Evolutionary conservation across 495 filamentous ascomycete species (phyloP).

Genomic region (Podospora didyma): DNA sequence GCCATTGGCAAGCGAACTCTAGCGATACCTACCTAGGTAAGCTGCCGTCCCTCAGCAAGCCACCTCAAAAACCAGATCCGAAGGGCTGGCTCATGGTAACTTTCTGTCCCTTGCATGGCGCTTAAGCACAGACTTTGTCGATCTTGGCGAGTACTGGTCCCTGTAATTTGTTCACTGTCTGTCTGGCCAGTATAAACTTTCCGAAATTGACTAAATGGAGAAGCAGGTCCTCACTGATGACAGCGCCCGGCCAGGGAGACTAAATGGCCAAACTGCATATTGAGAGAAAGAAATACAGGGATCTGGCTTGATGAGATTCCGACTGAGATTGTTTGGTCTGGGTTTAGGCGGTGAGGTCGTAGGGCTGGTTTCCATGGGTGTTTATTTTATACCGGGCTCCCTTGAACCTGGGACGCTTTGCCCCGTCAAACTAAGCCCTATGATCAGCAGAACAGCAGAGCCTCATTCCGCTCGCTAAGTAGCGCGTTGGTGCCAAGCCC

Average conservation of each 20-base stretch:
- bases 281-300: too few species aligned
- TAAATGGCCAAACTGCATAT: too few species aligned
- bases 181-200: not conserved
- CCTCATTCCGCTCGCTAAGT: not conserved
- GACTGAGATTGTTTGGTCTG: too few species aligned
- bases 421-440: not conserved
- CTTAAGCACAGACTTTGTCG: constrained; percentile 9
- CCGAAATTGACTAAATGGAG: not conserved
- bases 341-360: too few species aligned
- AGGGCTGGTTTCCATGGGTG: too few species aligned
- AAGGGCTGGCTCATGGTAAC: constrained; percentile 10
- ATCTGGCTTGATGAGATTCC: too few species aligned
- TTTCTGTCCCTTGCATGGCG: constrained; percentile 10
- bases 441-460: not conserved
- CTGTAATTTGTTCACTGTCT: not conserved
- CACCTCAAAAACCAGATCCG: constrained; percentile 9
- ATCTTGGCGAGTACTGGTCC: not conserved
- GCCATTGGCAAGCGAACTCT: constrained; percentile 4
- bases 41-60: constrained; percentile 8
- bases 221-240: not conserved
- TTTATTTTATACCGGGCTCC: too few species aligned
- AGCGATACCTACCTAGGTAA: constrained; percentile 1
- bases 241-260: not conserved
- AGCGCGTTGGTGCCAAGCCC: not conserved
- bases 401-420: not conserved